Conservation (phyloP, 768 basidiomycete species). For the Phlebiopsis flavidoalba region DNA sequence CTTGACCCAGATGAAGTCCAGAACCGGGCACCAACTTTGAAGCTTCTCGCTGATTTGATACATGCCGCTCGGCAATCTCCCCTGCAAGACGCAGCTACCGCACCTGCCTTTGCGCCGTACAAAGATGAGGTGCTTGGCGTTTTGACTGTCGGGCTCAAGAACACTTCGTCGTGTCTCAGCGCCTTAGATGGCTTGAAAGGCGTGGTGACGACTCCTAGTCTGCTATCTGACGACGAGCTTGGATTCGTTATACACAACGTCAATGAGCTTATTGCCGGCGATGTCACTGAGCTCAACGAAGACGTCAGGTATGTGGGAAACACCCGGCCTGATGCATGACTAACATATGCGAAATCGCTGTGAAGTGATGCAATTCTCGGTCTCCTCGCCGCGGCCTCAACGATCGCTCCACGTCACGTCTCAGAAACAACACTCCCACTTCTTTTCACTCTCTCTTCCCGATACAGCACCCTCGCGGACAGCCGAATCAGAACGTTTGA, state of each 20-base stretch:
- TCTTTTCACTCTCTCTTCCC: constrained; percentile 72
- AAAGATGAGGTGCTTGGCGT: constrained; percentile 76
- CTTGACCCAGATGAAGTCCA: constrained; percentile 63
- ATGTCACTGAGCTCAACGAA: constrained; percentile 38
- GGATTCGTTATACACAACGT: constrained; percentile 74
- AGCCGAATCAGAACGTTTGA: constrained; percentile 49
- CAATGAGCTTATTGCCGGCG: constrained; percentile 59
- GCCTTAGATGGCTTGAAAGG: constrained; percentile 64
- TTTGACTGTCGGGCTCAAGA: constrained; percentile 53
- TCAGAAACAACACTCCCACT: constrained; percentile 74
- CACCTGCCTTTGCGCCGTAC: constrained; percentile 44
- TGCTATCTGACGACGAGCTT: constrained; percentile 70
- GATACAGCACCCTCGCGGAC: constrained; percentile 53
- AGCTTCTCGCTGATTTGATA: constrained; percentile 63
- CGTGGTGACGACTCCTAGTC: constrained; percentile 55
- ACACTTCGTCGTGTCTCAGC: constrained; percentile 43
- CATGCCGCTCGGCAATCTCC: constrained; percentile 45
- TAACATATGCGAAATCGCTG: constrained; percentile 17
- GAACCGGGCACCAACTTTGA: constrained; percentile 61
- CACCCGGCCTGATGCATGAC: neutral
- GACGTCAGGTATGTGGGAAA: constrained; percentile 43
- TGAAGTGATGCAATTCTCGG: constrained; percentile 54
- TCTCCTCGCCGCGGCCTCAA: constrained; percentile 59
- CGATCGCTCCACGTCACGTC: constrained; percentile 56
- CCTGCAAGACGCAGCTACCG: constrained; percentile 22